Evolutionary conservation across 2,329 filamentous ascomycete species (phyloP).

Genomic region (Leptodontidium sp.): DNA sequence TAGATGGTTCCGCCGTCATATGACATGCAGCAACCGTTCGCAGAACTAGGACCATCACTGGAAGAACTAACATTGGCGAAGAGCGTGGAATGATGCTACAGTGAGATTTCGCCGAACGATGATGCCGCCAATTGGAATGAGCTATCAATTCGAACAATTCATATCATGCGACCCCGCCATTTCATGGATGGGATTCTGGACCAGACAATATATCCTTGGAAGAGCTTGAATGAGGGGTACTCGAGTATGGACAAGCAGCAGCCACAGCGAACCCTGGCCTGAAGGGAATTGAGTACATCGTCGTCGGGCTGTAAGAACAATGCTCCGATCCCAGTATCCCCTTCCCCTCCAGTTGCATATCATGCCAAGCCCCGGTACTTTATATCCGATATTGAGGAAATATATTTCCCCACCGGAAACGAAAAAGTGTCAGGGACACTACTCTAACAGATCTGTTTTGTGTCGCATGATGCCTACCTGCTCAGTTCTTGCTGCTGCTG

Average conservation of each 20-base stretch:
- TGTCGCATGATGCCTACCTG: slow-evolving; percentile 34
- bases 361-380: slow-evolving; percentile 27
- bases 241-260: slow-evolving; percentile 9
- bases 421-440: neutral
- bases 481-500: neutral
- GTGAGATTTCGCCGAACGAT: slow-evolving; percentile 9
- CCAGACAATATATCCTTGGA: slow-evolving; percentile 19
- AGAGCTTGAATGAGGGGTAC: slow-evolving; percentile 22
- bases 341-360: slow-evolving; percentile 17
- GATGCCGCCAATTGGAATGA: neutral
- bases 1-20: slow-evolving; percentile 25
- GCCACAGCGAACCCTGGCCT: slow-evolving; percentile 10
- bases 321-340: slow-evolving; percentile 14
- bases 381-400: slow-evolving; percentile 32
- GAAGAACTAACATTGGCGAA: slow-evolving; percentile 4
- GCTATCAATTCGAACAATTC: neutral
- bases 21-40: slow-evolving; percentile 33
- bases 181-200: slow-evolving; percentile 10
- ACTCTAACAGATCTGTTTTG: slow-evolving; percentile 21
- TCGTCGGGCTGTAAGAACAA: slow-evolving; percentile 13
- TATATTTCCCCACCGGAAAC: slow-evolving; percentile 20
- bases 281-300: neutral
- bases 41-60: neutral
- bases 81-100: neutral
- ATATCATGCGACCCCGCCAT: neutral